phyloP scores from a whole-genome alignment of 2,329 filamentous ascomycete genomes.

The Cladophialophora carrionii region DNA sequence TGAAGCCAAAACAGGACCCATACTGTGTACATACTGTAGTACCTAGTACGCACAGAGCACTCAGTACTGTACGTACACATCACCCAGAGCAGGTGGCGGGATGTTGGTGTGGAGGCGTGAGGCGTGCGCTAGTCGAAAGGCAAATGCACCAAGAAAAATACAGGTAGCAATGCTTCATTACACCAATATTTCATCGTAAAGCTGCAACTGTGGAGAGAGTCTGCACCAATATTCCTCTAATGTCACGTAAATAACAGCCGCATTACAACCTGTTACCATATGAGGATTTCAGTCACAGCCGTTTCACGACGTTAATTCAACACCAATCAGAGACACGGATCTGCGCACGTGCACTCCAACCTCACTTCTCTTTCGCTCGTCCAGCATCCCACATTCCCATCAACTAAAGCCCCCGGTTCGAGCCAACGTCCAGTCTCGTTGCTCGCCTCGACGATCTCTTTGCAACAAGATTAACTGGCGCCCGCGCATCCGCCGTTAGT shows the following conservation, averaged over 20 bases:
- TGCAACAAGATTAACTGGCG: background rate
- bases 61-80: too few species aligned
- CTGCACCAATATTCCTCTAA: too few species aligned
- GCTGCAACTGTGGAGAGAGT: background rate
- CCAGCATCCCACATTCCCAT: background rate
- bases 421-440: background rate
- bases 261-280: background rate
- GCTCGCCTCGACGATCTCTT: background rate
- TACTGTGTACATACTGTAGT: too few species aligned
- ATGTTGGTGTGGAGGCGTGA: background rate
- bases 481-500: background rate
- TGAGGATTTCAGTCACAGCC: background rate
- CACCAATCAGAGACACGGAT: background rate
- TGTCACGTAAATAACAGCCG: background rate
- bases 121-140: background rate
- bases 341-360: background rate
- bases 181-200: background rate
- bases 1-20: too few species aligned
- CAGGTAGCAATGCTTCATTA: background rate
- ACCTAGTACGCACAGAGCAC: too few species aligned
- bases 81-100: background rate
- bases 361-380: slow-evolving; percentile 1
- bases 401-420: background rate
- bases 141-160: background rate
- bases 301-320: background rate